phyloP scores from a whole-genome alignment of 768 basidiomycete genomes.

The Lactarius sp. region DNA sequence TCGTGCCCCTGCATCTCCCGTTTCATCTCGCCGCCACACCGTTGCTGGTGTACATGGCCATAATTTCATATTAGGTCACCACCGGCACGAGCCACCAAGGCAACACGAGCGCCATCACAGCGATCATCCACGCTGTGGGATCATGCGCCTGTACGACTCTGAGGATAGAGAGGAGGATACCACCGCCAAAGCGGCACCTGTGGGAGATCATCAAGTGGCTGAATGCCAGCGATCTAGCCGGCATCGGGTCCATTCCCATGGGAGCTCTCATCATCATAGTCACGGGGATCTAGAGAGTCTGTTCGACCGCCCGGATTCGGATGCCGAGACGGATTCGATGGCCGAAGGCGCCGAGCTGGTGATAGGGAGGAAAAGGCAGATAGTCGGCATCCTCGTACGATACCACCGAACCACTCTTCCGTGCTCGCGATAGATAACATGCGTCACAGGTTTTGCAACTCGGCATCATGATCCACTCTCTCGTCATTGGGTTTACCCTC shows the following conservation, averaged over 20 bases:
- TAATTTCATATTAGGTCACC: constrained; percentile 32
- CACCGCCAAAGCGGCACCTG: neutral
- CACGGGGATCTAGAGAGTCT: constrained; percentile 23
- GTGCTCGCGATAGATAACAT: neutral
- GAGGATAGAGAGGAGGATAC: neutral
- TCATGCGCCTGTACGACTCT: constrained; percentile 1
- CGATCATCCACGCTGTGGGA: constrained; percentile 12
- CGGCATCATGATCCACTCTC: constrained; percentile 84
- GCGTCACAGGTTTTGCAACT: constrained; percentile 65
- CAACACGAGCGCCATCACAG: constrained; percentile 29
- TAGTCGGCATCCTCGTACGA: constrained; percentile 69
- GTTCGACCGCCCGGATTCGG: constrained; percentile 4
- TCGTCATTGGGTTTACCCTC: constrained; percentile 76
- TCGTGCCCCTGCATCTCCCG: neutral
- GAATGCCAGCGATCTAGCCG: neutral
- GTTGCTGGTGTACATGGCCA: constrained; percentile 3
- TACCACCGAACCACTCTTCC: constrained; percentile 9
- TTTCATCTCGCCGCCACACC: neutral
- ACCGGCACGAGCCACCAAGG: constrained; percentile 33
- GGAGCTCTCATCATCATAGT: constrained; percentile 11
- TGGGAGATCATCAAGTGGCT: neutral
- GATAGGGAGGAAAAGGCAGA: constrained; percentile 54
- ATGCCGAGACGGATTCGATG: constrained; percentile 7
- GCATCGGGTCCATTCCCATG: neutral
- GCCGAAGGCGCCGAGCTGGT: constrained; percentile 28